Conservation (phyloP, 1,139 yeast species). For the Zhuliangozyma blackwelliae region DNA sequence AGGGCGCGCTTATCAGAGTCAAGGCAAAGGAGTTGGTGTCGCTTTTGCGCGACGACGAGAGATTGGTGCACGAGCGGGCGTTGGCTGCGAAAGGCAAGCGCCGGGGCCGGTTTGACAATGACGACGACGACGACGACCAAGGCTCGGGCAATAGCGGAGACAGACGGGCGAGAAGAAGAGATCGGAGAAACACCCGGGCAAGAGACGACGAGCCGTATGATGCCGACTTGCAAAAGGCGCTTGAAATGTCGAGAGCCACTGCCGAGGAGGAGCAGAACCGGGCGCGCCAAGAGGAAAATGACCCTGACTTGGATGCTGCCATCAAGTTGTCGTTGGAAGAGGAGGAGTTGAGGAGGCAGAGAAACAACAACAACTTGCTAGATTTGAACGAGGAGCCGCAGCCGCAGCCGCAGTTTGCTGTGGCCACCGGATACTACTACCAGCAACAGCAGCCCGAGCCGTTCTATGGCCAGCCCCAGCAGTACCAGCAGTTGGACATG, state of each 20-base stretch:
- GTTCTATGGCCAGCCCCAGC: conserved; percentile 17
- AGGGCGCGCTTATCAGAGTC: conserved; percentile 84
- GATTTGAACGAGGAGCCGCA: conserved; percentile 45
- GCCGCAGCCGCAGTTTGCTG: conserved; percentile 24
- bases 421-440: conserved; percentile 32
- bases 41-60: conserved; percentile 76
- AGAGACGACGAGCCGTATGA: conserved; percentile 51
- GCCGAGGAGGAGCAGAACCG: conserved; percentile 69
- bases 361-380: conserved; percentile 49
- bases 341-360: conserved; percentile 66
- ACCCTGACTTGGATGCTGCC: conserved; percentile 77
- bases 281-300: conserved; percentile 42
- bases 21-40: conserved; percentile 89
- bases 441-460: conserved; percentile 25
- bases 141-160: conserved; percentile 17
- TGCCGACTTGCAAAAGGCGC: conserved; percentile 77
- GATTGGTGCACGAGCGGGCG: conserved; percentile 69
- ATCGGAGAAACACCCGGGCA: conserved; percentile 13
- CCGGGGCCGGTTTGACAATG: conserved; percentile 4
- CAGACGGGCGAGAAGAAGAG: conserved; percentile 18
- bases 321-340: conserved; percentile 83
- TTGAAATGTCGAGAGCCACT: conserved; percentile 76
- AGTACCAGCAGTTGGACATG: conserved; percentile 52
- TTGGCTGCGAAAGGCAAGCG: conserved; percentile 22
- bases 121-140: conserved; percentile 2